phyloP scores from a whole-genome alignment of 495 filamentous ascomycete species.

The Chaetomidium leptoderma region DNA sequence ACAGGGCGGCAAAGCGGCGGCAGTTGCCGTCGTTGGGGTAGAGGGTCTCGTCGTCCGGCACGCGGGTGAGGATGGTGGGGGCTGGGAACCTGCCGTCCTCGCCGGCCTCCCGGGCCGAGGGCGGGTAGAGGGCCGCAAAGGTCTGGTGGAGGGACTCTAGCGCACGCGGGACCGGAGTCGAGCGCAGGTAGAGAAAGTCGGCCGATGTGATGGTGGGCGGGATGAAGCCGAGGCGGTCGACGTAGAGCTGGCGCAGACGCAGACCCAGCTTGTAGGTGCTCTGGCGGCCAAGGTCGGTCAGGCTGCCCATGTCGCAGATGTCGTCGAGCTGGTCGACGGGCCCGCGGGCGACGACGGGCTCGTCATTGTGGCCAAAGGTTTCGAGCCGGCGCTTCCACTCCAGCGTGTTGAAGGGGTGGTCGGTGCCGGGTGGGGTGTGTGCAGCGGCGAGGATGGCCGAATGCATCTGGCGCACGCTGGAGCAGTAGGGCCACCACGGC shows the following conservation, averaged over 20 bases:
- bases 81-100: conserved; percentile 51
- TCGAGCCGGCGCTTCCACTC: conserved; percentile 79
- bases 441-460: conserved; percentile 58
- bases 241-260: conserved; percentile 77
- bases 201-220: conserved; percentile 57
- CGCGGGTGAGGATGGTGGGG: conserved; percentile 69
- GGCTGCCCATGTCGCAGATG: conserved; percentile 78
- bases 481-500: conserved; percentile 91
- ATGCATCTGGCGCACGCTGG: conserved; percentile 64
- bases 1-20: conserved; percentile 74
- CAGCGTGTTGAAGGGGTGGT: conserved; percentile 54
- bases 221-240: conserved; percentile 83
- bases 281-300: conserved; percentile 81
- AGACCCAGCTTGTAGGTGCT: conserved; percentile 78
- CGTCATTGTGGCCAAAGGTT: conserved; percentile 69
- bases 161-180: conserved; percentile 79
- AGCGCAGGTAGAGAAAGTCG: conserved; percentile 76
- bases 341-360: conserved; percentile 62
- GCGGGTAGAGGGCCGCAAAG: conserved; percentile 84
- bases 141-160: conserved; percentile 86
- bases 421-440: conserved; percentile 4
- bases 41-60: conserved; percentile 77
- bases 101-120: conserved; percentile 51
- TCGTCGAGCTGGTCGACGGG: conserved; percentile 65
- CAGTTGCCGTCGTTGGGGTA: conserved; percentile 89